Conservation (phyloP, 2,329 filamentous ascomycete species). For the Triangularia setosa region DNA sequence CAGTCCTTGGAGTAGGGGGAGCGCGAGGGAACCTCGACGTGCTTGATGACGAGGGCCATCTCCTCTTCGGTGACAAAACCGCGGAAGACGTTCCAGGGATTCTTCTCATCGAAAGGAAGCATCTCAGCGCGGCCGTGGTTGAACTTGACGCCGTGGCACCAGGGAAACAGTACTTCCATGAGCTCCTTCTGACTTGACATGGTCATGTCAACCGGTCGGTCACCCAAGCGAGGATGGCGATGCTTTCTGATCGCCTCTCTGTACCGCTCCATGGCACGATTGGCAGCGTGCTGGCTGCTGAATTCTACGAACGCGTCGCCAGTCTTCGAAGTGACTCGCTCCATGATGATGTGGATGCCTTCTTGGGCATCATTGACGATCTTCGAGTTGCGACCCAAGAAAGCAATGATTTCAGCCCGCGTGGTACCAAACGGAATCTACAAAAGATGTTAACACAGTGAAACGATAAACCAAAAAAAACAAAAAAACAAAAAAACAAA, state of each 20-base stretch:
- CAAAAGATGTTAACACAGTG: background rate
- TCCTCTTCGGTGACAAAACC: conserved; percentile 61
- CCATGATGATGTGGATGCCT: conserved; percentile 62
- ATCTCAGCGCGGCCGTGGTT: conserved; percentile 42
- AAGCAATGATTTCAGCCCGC: conserved; percentile 53
- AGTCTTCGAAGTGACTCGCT: conserved; percentile 58
- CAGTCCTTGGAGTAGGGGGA: conserved; percentile 58
- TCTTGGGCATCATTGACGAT: conserved; percentile 52
- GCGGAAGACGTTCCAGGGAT: conserved; percentile 52
- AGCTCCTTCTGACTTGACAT: conserved; percentile 53
- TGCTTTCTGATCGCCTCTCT: conserved; percentile 30
- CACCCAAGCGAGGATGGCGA: conserved; percentile 49
- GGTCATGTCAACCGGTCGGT: conserved; percentile 54
- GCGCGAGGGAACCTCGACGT: conserved; percentile 58
- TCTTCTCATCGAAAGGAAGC: conserved; percentile 30
- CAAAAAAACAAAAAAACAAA: too few relatives aligned
- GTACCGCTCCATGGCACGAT: conserved; percentile 48
- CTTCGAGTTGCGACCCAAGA: conserved; percentile 55
- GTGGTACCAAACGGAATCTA: conserved; percentile 56
- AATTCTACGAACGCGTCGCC: conserved; percentile 61
- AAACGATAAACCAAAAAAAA: background rate
- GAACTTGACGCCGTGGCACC: conserved; percentile 55
- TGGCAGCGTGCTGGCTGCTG: conserved; percentile 47
- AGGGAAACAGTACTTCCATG: conserved; percentile 61
- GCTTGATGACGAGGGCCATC: conserved; percentile 60